Evolutionary conservation across 345 rosid species (phyloP).

Genomic region (Ricinus communis): DNA sequence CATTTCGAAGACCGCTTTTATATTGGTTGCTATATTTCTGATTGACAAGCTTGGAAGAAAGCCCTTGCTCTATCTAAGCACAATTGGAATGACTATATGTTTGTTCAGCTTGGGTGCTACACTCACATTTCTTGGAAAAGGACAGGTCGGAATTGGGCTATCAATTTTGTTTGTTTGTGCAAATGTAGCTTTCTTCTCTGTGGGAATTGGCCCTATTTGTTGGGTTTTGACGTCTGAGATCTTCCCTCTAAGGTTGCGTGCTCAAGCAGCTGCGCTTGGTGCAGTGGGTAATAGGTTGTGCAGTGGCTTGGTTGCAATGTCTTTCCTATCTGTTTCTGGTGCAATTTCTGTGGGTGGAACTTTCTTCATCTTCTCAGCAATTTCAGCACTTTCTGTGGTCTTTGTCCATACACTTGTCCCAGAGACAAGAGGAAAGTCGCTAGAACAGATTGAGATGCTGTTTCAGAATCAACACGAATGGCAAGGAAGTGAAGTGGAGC

Average conservation of each 20-base stretch:
- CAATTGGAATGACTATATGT: slow-evolving; percentile 79
- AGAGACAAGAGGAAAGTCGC: slow-evolving; percentile 74
- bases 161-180: slow-evolving; percentile 63
- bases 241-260: slow-evolving; percentile 70
- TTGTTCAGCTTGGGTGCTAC: slow-evolving; percentile 55
- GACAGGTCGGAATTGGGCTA: slow-evolving; percentile 42
- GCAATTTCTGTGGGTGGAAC: slow-evolving; percentile 67
- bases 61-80: slow-evolving; percentile 77
- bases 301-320: slow-evolving; percentile 79
- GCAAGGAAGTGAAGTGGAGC: slow-evolving; percentile 54
- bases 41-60: slow-evolving; percentile 70
- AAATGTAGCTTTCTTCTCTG: slow-evolving; percentile 77
- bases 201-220: slow-evolving; percentile 79
- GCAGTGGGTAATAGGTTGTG: slow-evolving; percentile 73
- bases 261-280: slow-evolving; percentile 79
- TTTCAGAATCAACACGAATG: slow-evolving; percentile 42
- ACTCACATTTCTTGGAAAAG: slow-evolving; percentile 53
- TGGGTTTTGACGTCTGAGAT: slow-evolving; percentile 87
- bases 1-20: slow-evolving; percentile 59
- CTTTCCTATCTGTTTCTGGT: slow-evolving; percentile 64
- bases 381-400: slow-evolving; percentile 61
- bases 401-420: slow-evolving; percentile 66
- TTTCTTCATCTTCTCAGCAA: slow-evolving; percentile 52
- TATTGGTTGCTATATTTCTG: slow-evolving; percentile 63
- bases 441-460: slow-evolving; percentile 70